Percentiles rank a stretch among this genome's conserved stretches.
Evolutionary conservation across 495 filamentous ascomycete species (phyloP).

Genomic region (Umbilicaria muhlenbergii): DNA sequence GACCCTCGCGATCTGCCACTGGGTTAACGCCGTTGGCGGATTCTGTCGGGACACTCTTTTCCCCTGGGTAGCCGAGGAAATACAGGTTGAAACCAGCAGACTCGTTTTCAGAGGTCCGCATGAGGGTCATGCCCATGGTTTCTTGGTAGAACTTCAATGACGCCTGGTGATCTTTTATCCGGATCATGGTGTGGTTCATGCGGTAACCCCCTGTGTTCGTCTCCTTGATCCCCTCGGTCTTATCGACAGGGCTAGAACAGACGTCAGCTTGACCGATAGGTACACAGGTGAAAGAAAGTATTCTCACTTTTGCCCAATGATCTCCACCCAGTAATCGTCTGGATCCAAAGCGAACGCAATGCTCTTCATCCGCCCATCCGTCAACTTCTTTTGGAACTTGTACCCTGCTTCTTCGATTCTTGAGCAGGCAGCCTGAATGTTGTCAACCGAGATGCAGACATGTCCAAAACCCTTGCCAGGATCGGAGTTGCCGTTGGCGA

Average conservation of each 20-base stretch:
- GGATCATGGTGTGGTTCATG: slow-evolving; percentile 82
- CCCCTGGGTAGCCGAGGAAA: slow-evolving; percentile 67
- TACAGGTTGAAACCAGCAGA: slow-evolving; percentile 75
- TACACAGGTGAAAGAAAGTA: slow-evolving; percentile 10
- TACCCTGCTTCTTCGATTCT: slow-evolving; percentile 81
- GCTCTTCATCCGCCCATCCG: slow-evolving; percentile 71
- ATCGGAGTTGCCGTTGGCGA: slow-evolving; percentile 81
- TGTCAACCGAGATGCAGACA: slow-evolving; percentile 73
- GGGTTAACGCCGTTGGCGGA: slow-evolving; percentile 34
- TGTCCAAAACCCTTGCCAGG: slow-evolving; percentile 84
- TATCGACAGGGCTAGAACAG: slow-evolving; percentile 15
- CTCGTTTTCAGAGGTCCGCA: slow-evolving; percentile 54
- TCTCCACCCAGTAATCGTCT: slow-evolving; percentile 83
- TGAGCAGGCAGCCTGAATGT: slow-evolving; percentile 78
- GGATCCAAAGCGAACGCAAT: slow-evolving; percentile 92
- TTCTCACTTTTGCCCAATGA: slow-evolving; percentile 31
- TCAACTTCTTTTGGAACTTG: slow-evolving; percentile 83
- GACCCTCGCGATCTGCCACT: slow-evolving; percentile 55
- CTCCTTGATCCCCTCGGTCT: slow-evolving; percentile 36
- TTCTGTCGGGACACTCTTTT: slow-evolving; percentile 29
- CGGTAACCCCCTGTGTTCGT: slow-evolving; percentile 39
- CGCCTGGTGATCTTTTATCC: slow-evolving; percentile 75
- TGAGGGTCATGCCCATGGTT: slow-evolving; percentile 69
- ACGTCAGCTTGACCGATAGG: slow-evolving; percentile 22
- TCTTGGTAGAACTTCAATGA: slow-evolving; percentile 85